Base-by-base conservation (phyloP, 768 basidiomycete species). In the Gloeostereum incarnatum region DNA sequence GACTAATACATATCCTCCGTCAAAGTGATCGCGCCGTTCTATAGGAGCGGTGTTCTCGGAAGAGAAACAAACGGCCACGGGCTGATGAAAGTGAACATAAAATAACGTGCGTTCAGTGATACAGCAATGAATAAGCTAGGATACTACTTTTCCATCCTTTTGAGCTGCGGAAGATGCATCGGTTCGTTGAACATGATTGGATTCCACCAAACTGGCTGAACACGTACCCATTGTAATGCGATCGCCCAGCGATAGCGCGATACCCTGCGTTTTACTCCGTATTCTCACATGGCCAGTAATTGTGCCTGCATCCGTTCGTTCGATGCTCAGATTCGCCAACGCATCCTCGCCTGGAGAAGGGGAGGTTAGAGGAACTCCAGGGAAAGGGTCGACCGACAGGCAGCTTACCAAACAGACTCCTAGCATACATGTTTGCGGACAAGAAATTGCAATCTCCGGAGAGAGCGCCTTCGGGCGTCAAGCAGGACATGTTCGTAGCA, bases 381-480 rank as follows among this genome's bases (percentile, higher is more conserved):
- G 24, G 24, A 29, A 27, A 30, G 27, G 27, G 27, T 26, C 9
- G 23, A 32, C n/a, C 10, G 29, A 27, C 13, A 36, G 17, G 30
- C n/a, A 4, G 67, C 82, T 48, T 36, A 85, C 92, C 93, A 46
- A 98, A 99, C 46, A 94, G 54, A 63, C 88, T 91, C 41, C 85
- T 75, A 11, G 94, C 94, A 60, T 96, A 97, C 74, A 97, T 79
- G 55, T 98, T 97, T 19, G 92, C 94, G 5, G 88, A 89, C 24
- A 98, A 66, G 76, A 97, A 99, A 61, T 93, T 87, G 52, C 93
- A 98, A 45, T 98, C 92, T 35, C 94, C 93, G 0, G 87, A 90
- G 36, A 90, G 74, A 0, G 94, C 91, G 36, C 94, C 94, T 16
- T 90, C 90, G 0, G 94, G 92, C 13, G 94, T 99, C 18, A 99